Conservation (phyloP, 805 yeast species). For the Pichia scutulata region DNA sequence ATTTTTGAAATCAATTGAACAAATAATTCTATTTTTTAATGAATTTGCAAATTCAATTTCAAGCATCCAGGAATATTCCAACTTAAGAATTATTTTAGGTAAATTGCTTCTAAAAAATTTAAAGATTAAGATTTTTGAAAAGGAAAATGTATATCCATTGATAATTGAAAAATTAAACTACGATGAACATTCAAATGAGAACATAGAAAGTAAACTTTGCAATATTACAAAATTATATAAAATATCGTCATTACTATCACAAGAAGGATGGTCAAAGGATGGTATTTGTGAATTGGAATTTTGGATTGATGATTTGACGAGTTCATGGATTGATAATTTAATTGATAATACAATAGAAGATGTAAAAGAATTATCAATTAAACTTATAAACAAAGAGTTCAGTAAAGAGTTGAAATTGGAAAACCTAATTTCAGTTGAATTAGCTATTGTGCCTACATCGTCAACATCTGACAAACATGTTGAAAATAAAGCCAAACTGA, state of each 20-base stretch:
- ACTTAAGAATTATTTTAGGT: conserved; percentile 14
- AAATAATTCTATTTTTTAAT: conserved; percentile 19
- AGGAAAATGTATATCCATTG: conserved; percentile 20
- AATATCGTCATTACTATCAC: conserved; percentile 19
- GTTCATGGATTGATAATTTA: conserved; percentile 23
- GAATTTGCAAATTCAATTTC: conserved; percentile 5
- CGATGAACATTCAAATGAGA: not conserved
- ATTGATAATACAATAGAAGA: conserved; percentile 21
- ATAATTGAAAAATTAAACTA: conserved; percentile 18
- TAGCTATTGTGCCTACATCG: not conserved
- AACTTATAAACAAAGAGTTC: conserved; percentile 10
- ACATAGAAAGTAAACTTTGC: not conserved
- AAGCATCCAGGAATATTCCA: conserved; percentile 9
- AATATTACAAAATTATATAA: conserved; percentile 11
- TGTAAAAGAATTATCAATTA: conserved; percentile 18
- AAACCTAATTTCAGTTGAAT: not conserved
- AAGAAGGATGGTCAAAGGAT: conserved; percentile 25
- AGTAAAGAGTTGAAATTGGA: conserved; percentile 5
- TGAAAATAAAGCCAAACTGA: not conserved
- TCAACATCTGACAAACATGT: not conserved
- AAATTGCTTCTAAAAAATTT: conserved; percentile 17
- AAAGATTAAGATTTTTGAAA: conserved; percentile 18
- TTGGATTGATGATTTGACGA: conserved; percentile 27
- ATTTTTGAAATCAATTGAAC: conserved; percentile 15
- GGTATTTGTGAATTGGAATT: conserved; percentile 27